Evolutionary conservation across 2,329 filamentous ascomycete genomes (phyloP), one percentile per base, ranked within the genome.

Genomic region (Dothistroma pini): DNA sequence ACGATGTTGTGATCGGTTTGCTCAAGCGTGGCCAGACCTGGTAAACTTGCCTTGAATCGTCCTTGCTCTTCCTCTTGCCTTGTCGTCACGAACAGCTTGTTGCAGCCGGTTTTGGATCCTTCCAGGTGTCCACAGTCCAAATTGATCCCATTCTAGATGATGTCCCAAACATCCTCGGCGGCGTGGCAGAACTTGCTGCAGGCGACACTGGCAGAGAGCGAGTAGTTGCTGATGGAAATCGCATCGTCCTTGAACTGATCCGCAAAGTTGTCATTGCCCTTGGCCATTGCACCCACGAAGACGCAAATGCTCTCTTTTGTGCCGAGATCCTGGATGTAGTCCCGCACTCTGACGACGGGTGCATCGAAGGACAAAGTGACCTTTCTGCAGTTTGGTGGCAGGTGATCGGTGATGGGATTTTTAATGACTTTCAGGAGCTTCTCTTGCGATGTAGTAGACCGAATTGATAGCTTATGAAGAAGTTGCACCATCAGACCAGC

Each of bases 161-260:
- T 90, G 74, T 91, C 87, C 95, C 95, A 99, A 38, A 89, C 89
- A 76, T 99, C 95, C 79, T 99, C 95, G 49, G 93, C 93, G 47
- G 93, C 95, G 78, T 99, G 95, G 78, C 95, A 97, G 82, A 99
- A 97, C 78, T 97, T 99, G 86, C 93, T 97, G 84, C 95, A 99
- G 49, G 95, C 93, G 64, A 99, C 95, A 80, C 93, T 97, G 63
- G 95, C 95, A 73, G 91, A 96, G 65, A 99, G 83, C 73, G 93
- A 96, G 83, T 90, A 99, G 78, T 97, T 96, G 83, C 93, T 97
- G 80, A 99, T 97, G 70, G 90, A 91, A 74, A 99, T 97, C 72
- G 96, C 91, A 79, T 99, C 95, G 74, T 97, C 93, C 72, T 97
- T 96, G 78, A 90, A 91, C 47, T 86, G 85, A 74, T 99, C 95